Evolutionary conservation across 1,139 yeast species (phyloP).

Genomic region (Kluyveromyces marxianus): DNA sequence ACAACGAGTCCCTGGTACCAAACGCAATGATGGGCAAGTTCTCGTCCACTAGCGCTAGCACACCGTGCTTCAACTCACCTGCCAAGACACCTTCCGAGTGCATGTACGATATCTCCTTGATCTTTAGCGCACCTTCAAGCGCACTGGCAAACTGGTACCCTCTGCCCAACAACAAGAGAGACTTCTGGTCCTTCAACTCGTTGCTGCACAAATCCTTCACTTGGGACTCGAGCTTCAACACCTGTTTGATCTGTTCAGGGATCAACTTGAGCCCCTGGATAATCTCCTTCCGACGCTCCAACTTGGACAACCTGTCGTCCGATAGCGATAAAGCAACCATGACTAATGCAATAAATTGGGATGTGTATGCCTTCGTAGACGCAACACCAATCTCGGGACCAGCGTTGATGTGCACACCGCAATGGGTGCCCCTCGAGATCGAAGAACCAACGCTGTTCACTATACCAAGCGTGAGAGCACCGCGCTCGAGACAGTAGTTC

Average conservation of each 20-base stretch:
- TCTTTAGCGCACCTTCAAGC: slow-evolving; percentile 95
- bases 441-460: slow-evolving; percentile 94
- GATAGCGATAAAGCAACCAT: slow-evolving; percentile 94
- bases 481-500: slow-evolving; percentile 93
- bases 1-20: slow-evolving; percentile 95
- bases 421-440: slow-evolving; percentile 91
- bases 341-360: slow-evolving; percentile 94
- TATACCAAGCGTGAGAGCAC: slow-evolving; percentile 95
- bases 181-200: slow-evolving; percentile 71
- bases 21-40: slow-evolving; percentile 88
- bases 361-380: slow-evolving; percentile 98
- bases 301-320: slow-evolving; percentile 77
- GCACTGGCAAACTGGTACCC: slow-evolving; percentile 98
- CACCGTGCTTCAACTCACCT: slow-evolving; percentile 98
- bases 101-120: slow-evolving; percentile 97
- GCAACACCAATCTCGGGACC: slow-evolving; percentile 99
- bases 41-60: slow-evolving; percentile 91
- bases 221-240: slow-evolving; percentile 61
- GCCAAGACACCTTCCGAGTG: slow-evolving; percentile 99
- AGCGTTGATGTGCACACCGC: slow-evolving; percentile 99
- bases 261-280: slow-evolving; percentile 79
- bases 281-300: slow-evolving; percentile 72
- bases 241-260: slow-evolving; percentile 78
- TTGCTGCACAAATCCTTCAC: slow-evolving; percentile 71
- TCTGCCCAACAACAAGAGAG: slow-evolving; percentile 86